Conservation (phyloP, 495 filamentous ascomycete genomes). For the Talaromyces wortmannii region DNA sequence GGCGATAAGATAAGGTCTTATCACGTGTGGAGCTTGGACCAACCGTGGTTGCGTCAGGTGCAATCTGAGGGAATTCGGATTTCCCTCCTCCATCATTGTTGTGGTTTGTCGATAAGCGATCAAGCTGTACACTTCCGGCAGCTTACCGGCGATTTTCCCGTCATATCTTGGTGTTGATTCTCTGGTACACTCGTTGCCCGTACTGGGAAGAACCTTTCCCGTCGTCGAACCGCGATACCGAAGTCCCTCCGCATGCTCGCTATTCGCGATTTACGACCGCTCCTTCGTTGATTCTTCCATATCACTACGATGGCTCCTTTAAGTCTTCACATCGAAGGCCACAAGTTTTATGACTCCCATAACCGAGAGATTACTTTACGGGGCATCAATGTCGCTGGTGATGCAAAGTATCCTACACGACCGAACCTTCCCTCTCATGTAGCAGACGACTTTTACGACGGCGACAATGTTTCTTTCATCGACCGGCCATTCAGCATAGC, state of each 20-base stretch:
- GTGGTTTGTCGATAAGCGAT: too few relatives aligned
- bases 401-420: constrained; percentile 64
- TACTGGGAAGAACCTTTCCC: background rate
- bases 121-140: background rate
- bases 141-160: background rate
- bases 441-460: constrained; percentile 79
- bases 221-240: background rate
- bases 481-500: constrained; percentile 74
- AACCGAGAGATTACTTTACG: constrained; percentile 63
- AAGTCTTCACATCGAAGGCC: constrained; percentile 71
- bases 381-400: constrained; percentile 63
- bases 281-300: background rate
- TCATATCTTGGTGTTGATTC: background rate
- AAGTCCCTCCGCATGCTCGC: too few relatives aligned
- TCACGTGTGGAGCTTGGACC: background rate
- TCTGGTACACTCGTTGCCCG: background rate
- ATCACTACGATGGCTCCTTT: constrained; percentile 27
- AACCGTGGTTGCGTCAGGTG: background rate
- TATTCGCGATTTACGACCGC: background rate
- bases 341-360: constrained; percentile 65
- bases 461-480: constrained; percentile 85
- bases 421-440: constrained; percentile 80
- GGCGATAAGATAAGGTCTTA: background rate
- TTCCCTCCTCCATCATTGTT: too few relatives aligned
- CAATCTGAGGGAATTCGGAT: background rate